These are phyloP conservation scores for Aspergillus saccharolyticus DNA, from an alignment of 495 filamentous ascomycete species.

Conservation along the genomic window DNA sequence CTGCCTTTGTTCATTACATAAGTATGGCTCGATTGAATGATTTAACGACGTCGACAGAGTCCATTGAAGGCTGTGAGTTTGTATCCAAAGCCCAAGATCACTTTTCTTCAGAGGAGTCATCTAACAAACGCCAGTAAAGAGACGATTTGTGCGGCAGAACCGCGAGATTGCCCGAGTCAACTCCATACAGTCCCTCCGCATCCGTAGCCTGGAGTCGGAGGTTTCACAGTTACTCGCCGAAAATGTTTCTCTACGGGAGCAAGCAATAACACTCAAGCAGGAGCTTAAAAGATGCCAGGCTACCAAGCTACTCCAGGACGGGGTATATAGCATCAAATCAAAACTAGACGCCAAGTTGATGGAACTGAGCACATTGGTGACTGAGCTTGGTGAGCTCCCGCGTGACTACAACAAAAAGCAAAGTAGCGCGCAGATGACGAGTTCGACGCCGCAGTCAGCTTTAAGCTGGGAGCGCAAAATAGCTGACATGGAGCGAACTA, in stretches of 20 bases:
- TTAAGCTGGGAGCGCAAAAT: slow-evolving; percentile 14
- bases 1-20: background rate
- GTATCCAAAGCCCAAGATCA: background rate
- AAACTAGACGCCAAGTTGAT: slow-evolving; percentile 65
- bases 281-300: slow-evolving; percentile 53
- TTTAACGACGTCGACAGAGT: slow-evolving; percentile 60
- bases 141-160: slow-evolving; percentile 87
- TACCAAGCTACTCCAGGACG: slow-evolving; percentile 38
- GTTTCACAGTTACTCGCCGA: slow-evolving; percentile 76
- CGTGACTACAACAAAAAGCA: slow-evolving; percentile 25
- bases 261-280: slow-evolving; percentile 68
- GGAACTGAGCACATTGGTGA: slow-evolving; percentile 62
- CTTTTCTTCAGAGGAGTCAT: slow-evolving; percentile 9
- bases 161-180: slow-evolving; percentile 88
- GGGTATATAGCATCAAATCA: slow-evolving; percentile 61
- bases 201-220: slow-evolving; percentile 82
- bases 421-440: slow-evolving; percentile 14
- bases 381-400: slow-evolving; percentile 51
- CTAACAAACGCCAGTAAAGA: slow-evolving; percentile 56
- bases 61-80: slow-evolving; percentile 72
- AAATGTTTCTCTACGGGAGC: slow-evolving; percentile 77
- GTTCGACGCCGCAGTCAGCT: slow-evolving; percentile 15
- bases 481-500: slow-evolving; percentile 11
- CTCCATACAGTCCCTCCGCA: slow-evolving; percentile 84
- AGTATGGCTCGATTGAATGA: slow-evolving; percentile 88